phyloP scores from a whole-genome alignment of 768 basidiomycete genomes.

The Tulasnella sp. region DNA sequence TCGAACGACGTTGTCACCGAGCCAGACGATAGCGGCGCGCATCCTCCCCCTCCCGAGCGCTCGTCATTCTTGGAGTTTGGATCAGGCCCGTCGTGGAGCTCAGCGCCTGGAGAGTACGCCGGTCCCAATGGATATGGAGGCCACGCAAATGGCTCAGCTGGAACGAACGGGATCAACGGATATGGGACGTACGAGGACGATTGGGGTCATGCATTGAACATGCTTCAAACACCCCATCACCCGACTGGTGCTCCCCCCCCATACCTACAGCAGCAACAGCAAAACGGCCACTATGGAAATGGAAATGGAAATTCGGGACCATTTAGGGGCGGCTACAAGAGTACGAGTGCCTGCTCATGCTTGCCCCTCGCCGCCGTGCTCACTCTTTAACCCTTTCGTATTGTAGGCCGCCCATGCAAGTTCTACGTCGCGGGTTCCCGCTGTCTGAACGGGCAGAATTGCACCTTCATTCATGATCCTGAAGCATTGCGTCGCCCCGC shows the following conservation, averaged over 20 bases:
- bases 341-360: background rate
- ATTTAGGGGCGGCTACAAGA: conserved; percentile 10
- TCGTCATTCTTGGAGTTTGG: background rate
- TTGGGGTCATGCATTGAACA: conserved; percentile 19
- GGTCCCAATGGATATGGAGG: conserved; percentile 2
- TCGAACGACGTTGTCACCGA: conserved; percentile 19
- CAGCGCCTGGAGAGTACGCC: background rate
- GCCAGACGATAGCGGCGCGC: background rate
- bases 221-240: background rate
- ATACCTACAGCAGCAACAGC: background rate
- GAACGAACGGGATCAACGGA: background rate
- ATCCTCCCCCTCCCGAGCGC: background rate
- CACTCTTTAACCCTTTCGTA: background rate
- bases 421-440: conserved; percentile 26
- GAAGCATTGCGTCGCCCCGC: conserved; percentile 13
- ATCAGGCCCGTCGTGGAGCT: background rate
- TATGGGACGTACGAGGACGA: conserved; percentile 13
- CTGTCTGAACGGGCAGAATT: conserved; percentile 24
- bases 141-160: background rate
- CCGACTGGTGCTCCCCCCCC: background rate
- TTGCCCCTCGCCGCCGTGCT: background rate
- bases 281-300: background rate
- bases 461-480: conserved; percentile 29
- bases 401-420: conserved; percentile 24
- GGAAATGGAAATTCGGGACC: background rate